These are phyloP conservation scores for Venturia pyrina DNA, from an alignment of 2,329 filamentous ascomycete genomes.

Conservation along the genomic window DNA sequence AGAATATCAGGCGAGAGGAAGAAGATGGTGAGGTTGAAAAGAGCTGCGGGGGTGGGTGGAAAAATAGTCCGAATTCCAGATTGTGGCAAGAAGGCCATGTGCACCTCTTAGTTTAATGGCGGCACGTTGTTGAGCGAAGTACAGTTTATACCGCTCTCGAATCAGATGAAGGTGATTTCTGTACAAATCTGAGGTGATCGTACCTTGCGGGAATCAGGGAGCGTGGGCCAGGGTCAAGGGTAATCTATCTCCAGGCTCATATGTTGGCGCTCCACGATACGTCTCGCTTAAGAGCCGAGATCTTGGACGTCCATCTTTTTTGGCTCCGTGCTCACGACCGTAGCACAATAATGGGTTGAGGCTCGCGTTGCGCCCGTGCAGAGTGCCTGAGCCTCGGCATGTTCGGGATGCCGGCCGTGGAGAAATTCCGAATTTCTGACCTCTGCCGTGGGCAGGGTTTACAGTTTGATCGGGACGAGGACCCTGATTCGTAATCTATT, in stretches of 20 bases:
- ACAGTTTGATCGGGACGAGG: too few relatives aligned
- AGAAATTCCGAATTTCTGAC: not conserved
- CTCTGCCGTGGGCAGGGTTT: too few relatives aligned
- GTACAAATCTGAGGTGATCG: not conserved
- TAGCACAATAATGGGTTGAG: not conserved
- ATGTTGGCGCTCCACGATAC: not conserved
- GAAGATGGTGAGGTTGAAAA: not conserved
- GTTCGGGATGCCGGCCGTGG: not conserved
- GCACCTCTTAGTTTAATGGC: not conserved
- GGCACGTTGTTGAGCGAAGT: not conserved
- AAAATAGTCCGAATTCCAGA: not conserved
- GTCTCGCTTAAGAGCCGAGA: not conserved
- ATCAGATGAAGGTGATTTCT: not conserved
- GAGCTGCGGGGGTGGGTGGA: not conserved
- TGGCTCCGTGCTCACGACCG: not conserved
- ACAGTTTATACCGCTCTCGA: not conserved
- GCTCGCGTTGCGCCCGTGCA: not conserved
- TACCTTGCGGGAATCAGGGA: not conserved
- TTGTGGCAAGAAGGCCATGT: not conserved
- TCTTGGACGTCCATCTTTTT: not conserved
- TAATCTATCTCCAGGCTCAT: not conserved
- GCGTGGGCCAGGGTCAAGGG: not conserved
- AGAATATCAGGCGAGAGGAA: not conserved
- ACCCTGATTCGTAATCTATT: too few relatives aligned
- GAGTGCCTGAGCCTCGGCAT: not conserved